Conservation (phyloP, 2,329 filamentous ascomycete genomes). For the Cytospora schulzeri region DNA sequence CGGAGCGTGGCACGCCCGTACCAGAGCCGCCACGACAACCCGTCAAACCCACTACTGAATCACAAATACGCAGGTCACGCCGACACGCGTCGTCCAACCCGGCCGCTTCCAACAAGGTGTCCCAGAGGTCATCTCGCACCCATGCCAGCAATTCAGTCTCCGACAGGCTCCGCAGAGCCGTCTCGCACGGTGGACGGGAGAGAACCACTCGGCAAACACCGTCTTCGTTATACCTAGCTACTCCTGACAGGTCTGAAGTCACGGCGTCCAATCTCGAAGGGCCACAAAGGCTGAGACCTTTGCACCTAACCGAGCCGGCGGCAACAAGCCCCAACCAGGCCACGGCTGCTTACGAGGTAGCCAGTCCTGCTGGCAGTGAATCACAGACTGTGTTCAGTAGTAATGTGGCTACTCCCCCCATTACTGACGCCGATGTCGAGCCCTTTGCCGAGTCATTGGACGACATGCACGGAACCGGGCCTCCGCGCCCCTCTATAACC, state of each 20-base stretch:
- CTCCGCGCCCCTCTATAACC: conserved; percentile 63
- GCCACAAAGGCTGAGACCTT: conserved; percentile 43
- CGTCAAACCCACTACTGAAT: conserved; percentile 33
- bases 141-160: conserved; percentile 37
- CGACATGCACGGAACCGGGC: conserved; percentile 50
- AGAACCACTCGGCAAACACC: conserved; percentile 32
- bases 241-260: conserved; percentile 60
- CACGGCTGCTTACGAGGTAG: conserved; percentile 47
- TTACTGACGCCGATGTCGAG: conserved; percentile 72
- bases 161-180: conserved; percentile 44
- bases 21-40: conserved; percentile 34
- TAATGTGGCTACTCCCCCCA: conserved; percentile 72
- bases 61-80: conserved; percentile 37
- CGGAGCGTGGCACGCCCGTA: conserved; percentile 38
- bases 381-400: conserved; percentile 62
- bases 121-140: conserved; percentile 36
- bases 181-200: conserved; percentile 37
- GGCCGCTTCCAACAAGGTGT: conserved; percentile 36
- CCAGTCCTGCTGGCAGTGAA: conserved; percentile 57
- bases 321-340: conserved; percentile 47
- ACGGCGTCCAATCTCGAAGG: conserved; percentile 37
- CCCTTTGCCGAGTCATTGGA: conserved; percentile 54
- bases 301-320: conserved; percentile 47
- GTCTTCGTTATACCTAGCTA: conserved; percentile 48
- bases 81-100: conserved; percentile 41